Conservation (phyloP, 768 basidiomycete genomes). For the Collybia nuda region DNA sequence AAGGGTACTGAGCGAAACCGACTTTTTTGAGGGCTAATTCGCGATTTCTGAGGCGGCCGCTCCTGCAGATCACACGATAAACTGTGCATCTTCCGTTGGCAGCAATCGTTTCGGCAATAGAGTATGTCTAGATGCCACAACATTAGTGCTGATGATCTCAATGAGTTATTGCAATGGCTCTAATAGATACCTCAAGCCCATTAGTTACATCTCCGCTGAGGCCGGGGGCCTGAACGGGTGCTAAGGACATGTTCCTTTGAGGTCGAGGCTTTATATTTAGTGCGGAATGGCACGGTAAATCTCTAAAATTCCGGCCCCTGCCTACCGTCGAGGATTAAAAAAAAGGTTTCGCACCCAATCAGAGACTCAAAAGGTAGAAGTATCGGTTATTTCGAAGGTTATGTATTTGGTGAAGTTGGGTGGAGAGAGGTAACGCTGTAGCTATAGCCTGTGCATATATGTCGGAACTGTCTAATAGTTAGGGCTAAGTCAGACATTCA, state of each 20-base stretch:
- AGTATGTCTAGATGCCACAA: slow-evolving; percentile 32
- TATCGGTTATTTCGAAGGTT: too few species aligned
- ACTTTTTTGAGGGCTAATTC: slow-evolving; percentile 45
- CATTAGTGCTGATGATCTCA: not conserved
- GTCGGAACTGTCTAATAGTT: too few species aligned
- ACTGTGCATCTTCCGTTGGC: slow-evolving; percentile 24
- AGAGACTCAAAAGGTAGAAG: too few species aligned
- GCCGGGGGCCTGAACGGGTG: not conserved
- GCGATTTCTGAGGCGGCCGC: slow-evolving; percentile 43
- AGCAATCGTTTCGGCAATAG: slow-evolving; percentile 33
- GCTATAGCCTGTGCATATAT: too few species aligned
- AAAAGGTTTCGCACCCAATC: too few species aligned
- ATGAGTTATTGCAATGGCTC: not conserved
- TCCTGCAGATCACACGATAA: slow-evolving; percentile 41
- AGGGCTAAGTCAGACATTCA: too few species aligned
- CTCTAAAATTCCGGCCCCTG: too few species aligned
- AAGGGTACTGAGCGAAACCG: not conserved
- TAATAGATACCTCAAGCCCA: slow-evolving; percentile 16
- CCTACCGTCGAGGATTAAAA: too few species aligned
- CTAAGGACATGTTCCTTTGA: not conserved
- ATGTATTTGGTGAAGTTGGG: too few species aligned
- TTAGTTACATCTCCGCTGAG: slow-evolving; percentile 12
- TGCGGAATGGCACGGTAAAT: too few species aligned
- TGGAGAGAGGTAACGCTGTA: too few species aligned
- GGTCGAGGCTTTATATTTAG: too few species aligned